phyloP scores from a whole-genome alignment of 2,329 filamentous ascomycete species.

The Talaromyces sp. region DNA sequence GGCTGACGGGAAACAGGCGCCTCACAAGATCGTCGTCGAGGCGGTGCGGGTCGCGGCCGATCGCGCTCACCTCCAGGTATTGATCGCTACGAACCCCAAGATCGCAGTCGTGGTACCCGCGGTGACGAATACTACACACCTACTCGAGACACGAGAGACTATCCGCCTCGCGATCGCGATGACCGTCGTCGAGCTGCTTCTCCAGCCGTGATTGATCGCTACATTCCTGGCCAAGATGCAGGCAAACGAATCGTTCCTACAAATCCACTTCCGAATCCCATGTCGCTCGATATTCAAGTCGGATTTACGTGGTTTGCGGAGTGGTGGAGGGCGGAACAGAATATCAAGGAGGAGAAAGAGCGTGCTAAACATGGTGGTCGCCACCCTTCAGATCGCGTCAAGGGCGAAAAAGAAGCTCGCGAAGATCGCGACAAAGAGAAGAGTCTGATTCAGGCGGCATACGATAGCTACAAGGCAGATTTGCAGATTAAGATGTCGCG shows the following conservation, averaged over 20 bases:
- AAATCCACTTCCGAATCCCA: constrained; percentile 60
- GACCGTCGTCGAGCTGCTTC: constrained; percentile 57
- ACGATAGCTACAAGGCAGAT: constrained; percentile 64
- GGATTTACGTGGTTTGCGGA: constrained; percentile 67
- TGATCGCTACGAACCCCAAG: constrained; percentile 62
- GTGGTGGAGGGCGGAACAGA: constrained; percentile 64
- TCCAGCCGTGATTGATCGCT: constrained; percentile 60
- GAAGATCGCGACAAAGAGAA: constrained; percentile 63
- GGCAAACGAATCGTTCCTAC: constrained; percentile 51
- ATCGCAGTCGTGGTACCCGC: constrained; percentile 40
- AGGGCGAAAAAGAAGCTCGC: constrained; percentile 60
- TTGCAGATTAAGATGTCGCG: constrained; percentile 74
- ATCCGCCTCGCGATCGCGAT: constrained; percentile 52
- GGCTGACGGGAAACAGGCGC: constrained; percentile 16
- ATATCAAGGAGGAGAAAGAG: constrained; percentile 63
- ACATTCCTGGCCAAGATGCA: constrained; percentile 60
- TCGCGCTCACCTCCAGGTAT: constrained; percentile 62
- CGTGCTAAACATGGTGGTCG: constrained; percentile 58
- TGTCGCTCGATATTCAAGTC: constrained; percentile 63
- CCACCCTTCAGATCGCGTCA: constrained; percentile 53
- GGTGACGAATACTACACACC: constrained; percentile 58
- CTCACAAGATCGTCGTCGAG: constrained; percentile 43
- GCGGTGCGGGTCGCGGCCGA: constrained; percentile 42
- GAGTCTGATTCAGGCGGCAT: constrained; percentile 61
- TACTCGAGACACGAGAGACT: constrained; percentile 35